Percentiles rank a stretch among this genome's conserved stretches.
These are phyloP conservation scores for Backusella luteola DNA, from an alignment of 192 early-diverging fungal species.

Conservation along the genomic window DNA sequence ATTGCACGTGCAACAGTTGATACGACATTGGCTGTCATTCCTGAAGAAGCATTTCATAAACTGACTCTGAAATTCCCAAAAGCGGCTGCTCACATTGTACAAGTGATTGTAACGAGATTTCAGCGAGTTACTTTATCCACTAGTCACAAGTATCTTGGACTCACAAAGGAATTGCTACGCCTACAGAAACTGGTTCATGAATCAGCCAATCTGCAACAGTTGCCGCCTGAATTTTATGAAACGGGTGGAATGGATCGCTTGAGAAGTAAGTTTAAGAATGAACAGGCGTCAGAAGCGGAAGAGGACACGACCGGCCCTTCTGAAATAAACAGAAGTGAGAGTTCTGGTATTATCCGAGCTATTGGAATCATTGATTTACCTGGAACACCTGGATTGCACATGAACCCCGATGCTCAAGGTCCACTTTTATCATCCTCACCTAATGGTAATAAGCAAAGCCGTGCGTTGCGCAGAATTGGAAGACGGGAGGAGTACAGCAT, in stretches of 20 bases:
- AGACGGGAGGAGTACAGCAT: constrained; percentile 40
- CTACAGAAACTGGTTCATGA: constrained; percentile 85
- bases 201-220: constrained; percentile 51
- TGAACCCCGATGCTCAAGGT: neutral
- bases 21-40: constrained; percentile 92
- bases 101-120: constrained; percentile 93
- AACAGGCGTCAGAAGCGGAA: neutral
- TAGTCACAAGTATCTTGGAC: constrained; percentile 82
- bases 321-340: constrained; percentile 14
- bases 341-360: constrained; percentile 20
- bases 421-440: neutral
- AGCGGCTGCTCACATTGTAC: constrained; percentile 91
- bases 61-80: constrained; percentile 89
- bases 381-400: constrained; percentile 11
- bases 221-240: constrained; percentile 54
- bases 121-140: constrained; percentile 94
- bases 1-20: constrained; percentile 82
- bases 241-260: constrained; percentile 56
- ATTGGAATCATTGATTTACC: constrained; percentile 37
- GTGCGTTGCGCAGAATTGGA: neutral
- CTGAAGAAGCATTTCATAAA: constrained; percentile 88
- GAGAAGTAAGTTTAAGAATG: constrained; percentile 42
- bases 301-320: neutral
- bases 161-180: constrained; percentile 82
- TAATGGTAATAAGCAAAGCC: neutral